These are phyloP conservation scores for Cairneyella variabilis DNA, from an alignment of 495 filamentous ascomycete species.

Conservation along the genomic window DNA sequence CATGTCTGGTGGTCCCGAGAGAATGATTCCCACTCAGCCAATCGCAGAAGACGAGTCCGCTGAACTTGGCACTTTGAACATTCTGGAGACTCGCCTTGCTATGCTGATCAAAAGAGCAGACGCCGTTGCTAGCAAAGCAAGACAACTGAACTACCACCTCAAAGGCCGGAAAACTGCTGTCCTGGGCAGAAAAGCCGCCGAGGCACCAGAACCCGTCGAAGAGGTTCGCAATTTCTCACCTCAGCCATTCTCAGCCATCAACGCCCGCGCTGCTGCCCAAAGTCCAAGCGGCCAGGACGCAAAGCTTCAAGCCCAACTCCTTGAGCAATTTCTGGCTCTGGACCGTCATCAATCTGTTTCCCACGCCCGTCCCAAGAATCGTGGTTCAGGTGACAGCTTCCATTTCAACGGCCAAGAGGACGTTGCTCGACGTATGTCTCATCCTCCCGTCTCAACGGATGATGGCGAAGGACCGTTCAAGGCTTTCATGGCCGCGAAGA, in stretches of 20 bases:
- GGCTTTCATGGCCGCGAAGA: slow-evolving; percentile 63
- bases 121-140: slow-evolving; percentile 69
- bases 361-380: slow-evolving; percentile 5
- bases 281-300: slow-evolving; percentile 14
- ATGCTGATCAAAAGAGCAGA: slow-evolving; percentile 76
- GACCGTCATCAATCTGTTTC: slow-evolving; percentile 4
- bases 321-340: slow-evolving; percentile 21
- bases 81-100: slow-evolving; percentile 70
- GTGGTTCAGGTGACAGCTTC: slow-evolving; percentile 8
- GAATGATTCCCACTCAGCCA: slow-evolving; percentile 78
- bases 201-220: slow-evolving; percentile 7
- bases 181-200: slow-evolving; percentile 39
- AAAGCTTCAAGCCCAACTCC: slow-evolving; percentile 22
- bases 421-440: slow-evolving; percentile 11
- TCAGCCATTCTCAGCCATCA: slow-evolving; percentile 21
- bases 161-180: slow-evolving; percentile 73
- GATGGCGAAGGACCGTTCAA: slow-evolving; percentile 39
- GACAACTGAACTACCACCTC: slow-evolving; percentile 78
- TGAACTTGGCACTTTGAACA: slow-evolving; percentile 78
- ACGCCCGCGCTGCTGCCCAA: slow-evolving; percentile 11
- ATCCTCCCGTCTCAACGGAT: slow-evolving; percentile 10
- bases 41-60: slow-evolving; percentile 83
- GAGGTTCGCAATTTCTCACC: slow-evolving; percentile 16
- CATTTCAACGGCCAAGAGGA: slow-evolving; percentile 7
- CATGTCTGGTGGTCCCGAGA: slow-evolving; percentile 73